phyloP scores from a whole-genome alignment of 2,329 filamentous ascomycete species.

The Ascochyta rabiei region DNA sequence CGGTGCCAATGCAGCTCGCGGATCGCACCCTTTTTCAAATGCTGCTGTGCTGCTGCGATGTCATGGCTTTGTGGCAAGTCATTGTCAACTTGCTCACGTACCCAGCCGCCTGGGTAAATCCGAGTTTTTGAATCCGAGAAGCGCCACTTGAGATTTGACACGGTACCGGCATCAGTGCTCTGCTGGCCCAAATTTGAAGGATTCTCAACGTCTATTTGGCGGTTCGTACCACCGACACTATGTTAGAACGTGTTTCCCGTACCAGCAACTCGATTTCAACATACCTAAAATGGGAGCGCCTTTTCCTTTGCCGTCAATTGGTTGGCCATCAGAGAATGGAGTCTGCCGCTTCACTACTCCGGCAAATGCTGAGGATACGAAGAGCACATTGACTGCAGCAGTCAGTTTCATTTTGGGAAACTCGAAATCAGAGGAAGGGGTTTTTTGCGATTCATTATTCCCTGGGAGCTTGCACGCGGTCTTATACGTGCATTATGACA shows the following conservation, averaged over 20 bases:
- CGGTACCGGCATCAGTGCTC: constrained; percentile 66
- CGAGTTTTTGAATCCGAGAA: constrained; percentile 71
- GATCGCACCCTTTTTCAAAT: constrained; percentile 70
- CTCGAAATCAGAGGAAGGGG: neutral
- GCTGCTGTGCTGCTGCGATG: constrained; percentile 71
- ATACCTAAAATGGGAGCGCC: constrained; percentile 65
- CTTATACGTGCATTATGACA: neutral
- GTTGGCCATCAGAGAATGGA: constrained; percentile 60
- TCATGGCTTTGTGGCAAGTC: constrained; percentile 70
- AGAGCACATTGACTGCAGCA: constrained; percentile 4
- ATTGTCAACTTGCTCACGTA: constrained; percentile 69
- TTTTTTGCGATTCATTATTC: no score
- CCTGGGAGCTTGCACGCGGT: neutral
- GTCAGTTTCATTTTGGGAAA: neutral
- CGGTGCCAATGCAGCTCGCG: constrained; percentile 72
- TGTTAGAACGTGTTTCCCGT: neutral
- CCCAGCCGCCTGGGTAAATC: constrained; percentile 69
- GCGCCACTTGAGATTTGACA: constrained; percentile 71
- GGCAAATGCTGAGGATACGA: constrained; percentile 22
- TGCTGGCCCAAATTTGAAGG: constrained; percentile 68
- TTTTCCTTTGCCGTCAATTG: constrained; percentile 63
- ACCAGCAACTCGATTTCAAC: constrained; percentile 4
- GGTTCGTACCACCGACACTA: constrained; percentile 66
- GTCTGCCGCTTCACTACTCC: constrained; percentile 35
- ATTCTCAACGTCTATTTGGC: constrained; percentile 65